Evolutionary conservation across 2,329 filamentous ascomycete species (phyloP), one percentile per base, ranked within the genome.

Genomic region (Colletotrichum scovillei): DNA sequence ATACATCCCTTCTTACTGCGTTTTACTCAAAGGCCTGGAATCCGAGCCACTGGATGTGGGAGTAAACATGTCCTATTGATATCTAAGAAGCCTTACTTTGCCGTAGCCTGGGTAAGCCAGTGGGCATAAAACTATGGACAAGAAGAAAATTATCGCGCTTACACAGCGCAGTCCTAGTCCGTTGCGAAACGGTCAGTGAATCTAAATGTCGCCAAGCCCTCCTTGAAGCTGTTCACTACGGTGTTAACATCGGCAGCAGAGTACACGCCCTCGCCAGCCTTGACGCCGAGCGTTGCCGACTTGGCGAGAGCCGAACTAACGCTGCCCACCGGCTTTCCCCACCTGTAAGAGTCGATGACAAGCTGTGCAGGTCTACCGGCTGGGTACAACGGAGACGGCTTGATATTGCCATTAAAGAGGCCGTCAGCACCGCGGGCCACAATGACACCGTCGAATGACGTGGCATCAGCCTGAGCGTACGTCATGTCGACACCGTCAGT

Each of bases 271-370:
- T 82, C 78, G 4, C 81, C 82, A 2, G 76, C 63, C 4, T 81
- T 77, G 63, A 92, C 86, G 1, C 86, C 86, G 0, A 71, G 62
- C 24, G 49, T 22, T 38, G 67, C 58, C 4, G 68, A 67, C 22
- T 35, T 42, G 12, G 32, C 7, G 19, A 73, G 76, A 12, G 77
- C 82, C 0, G 81, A 82, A 14, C 91, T 92, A 1, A 93, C 75
- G 32, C 88, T 89, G 16, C 85, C 92, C 28, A 94, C 84, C 0
- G 93, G 91, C 85, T 95, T 95, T 4, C 92, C 92, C 85, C 91
- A 94, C 28, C 89, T 84, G 82, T 90, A 94, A 0, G 86, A 89
- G 77, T 92, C 89, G 19, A 85, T 79, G 22, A 94, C 80, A 63
- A 94, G 92, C 83, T 93, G 88, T 2, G 87, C 81, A 0, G 92